Conservation (phyloP, 805 yeast species). For the Yamadazyma takamatsuzukensis region DNA sequence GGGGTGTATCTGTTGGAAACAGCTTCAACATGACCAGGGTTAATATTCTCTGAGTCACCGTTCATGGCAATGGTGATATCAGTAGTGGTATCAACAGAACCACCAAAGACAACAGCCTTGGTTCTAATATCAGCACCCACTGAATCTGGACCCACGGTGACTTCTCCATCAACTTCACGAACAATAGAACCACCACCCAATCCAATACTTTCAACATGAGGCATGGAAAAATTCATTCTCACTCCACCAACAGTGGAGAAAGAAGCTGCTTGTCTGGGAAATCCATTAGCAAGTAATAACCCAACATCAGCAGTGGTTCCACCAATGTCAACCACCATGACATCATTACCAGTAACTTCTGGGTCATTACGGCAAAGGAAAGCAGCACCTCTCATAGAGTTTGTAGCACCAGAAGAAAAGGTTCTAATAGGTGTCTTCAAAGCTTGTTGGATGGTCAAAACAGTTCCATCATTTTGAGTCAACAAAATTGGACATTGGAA, state of each 20-base stretch:
- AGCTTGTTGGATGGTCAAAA: conserved; percentile 38
- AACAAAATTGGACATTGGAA: conserved; percentile 35
- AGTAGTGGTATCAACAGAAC: conserved; percentile 37
- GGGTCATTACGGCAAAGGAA: conserved; percentile 26
- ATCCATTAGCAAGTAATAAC: conserved; percentile 40
- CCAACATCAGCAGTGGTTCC: conserved; percentile 54
- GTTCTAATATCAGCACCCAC: conserved; percentile 39
- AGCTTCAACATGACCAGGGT: conserved; percentile 25
- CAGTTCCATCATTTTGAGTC: conserved; percentile 50
- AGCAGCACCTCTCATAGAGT: conserved; percentile 47
- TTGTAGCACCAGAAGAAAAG: conserved; percentile 48
- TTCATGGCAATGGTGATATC: conserved; percentile 27
- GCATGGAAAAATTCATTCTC: conserved; percentile 48
- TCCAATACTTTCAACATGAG: conserved; percentile 47
- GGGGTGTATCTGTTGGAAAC: no score
- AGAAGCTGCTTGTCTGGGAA: conserved; percentile 45
- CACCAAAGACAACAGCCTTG: conserved; percentile 40
- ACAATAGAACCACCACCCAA: conserved; percentile 50
- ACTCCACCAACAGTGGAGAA: conserved; percentile 46
- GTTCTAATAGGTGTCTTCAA: conserved; percentile 41
- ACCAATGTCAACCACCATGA: conserved; percentile 42
- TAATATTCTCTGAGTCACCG: conserved; percentile 6
- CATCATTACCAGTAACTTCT: conserved; percentile 4
- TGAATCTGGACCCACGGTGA: conserved; percentile 47
- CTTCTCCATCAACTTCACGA: conserved; percentile 15